These are phyloP conservation scores for Podaxis carcinomalis DNA, from an alignment of 768 basidiomycete genomes.

Conservation along the genomic window DNA sequence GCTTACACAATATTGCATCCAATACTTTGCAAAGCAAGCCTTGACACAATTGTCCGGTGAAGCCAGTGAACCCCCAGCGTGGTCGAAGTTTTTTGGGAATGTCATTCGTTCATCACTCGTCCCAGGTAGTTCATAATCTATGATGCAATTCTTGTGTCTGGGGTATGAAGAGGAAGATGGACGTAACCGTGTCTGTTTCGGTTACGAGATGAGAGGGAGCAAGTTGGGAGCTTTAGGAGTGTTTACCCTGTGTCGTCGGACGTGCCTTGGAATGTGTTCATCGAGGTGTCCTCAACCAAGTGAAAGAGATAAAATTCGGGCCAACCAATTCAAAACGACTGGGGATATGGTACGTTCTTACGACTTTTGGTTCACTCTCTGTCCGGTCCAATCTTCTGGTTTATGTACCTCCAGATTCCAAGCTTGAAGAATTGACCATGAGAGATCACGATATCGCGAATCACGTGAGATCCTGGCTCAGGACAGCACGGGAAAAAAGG, in stretches of 20 bases:
- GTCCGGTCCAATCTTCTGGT: too few relatives aligned
- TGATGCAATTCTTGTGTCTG: neutral
- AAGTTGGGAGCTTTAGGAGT: neutral
- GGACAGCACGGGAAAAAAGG: slow-evolving; percentile 2
- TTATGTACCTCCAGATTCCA: too few relatives aligned
- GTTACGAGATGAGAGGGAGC: neutral
- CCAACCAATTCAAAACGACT: too few relatives aligned
- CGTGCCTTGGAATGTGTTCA: neutral
- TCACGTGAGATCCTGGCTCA: neutral
- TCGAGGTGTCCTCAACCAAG: neutral
- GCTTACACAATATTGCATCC: too few relatives aligned
- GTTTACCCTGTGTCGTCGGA: neutral
- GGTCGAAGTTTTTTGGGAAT: too few relatives aligned
- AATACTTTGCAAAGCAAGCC: too few relatives aligned
- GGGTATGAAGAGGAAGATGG: neutral
- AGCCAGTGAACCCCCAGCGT: too few relatives aligned
- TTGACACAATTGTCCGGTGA: too few relatives aligned
- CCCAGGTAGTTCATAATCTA: neutral
- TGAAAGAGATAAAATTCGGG: too few relatives aligned
- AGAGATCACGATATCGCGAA: neutral
- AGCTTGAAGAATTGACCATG: too few relatives aligned
- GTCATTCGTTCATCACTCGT: neutral
- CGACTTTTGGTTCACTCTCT: too few relatives aligned
- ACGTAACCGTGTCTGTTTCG: neutral
- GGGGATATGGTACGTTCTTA: too few relatives aligned